Conservation (phyloP, 2,329 filamentous ascomycete species). For the Claviceps arundinis region DNA sequence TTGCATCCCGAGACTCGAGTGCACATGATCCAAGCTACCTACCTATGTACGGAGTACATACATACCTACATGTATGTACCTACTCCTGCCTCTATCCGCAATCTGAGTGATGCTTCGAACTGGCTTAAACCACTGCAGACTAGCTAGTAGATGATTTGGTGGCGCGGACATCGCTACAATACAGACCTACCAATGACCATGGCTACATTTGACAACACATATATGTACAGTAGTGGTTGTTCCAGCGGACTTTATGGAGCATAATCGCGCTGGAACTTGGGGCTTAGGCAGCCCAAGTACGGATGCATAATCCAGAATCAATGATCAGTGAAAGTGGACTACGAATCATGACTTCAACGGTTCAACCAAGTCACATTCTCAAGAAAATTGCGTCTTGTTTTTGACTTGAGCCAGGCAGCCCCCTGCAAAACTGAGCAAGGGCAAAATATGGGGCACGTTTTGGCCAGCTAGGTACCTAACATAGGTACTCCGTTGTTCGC, state of each 20-base stretch:
- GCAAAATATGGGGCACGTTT: background rate
- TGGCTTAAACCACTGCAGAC: background rate
- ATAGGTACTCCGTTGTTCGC: background rate
- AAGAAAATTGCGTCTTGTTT: background rate
- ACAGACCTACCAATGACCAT: background rate
- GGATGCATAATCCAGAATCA: background rate
- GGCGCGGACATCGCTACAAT: background rate
- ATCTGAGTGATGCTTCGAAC: background rate
- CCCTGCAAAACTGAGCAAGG: background rate
- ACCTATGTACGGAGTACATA: background rate
- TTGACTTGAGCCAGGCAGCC: background rate
- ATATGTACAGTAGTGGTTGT: background rate
- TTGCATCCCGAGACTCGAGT: background rate
- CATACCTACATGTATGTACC: too few species aligned
- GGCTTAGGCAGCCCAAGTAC: background rate
- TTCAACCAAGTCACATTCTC: background rate
- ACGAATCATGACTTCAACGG: background rate
- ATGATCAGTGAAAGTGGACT: background rate
- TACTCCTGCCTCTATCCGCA: too few species aligned
- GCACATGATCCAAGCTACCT: background rate
- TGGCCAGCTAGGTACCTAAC: background rate
- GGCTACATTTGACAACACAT: background rate
- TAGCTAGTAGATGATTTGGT: background rate
- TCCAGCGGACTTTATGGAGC: background rate
- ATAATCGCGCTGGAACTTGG: background rate